Evolutionary conservation across 176 grass and related monocot species (phyloP), one percentile per base, ranked within the genome.

Genomic region (Tuctoria greenei): DNA sequence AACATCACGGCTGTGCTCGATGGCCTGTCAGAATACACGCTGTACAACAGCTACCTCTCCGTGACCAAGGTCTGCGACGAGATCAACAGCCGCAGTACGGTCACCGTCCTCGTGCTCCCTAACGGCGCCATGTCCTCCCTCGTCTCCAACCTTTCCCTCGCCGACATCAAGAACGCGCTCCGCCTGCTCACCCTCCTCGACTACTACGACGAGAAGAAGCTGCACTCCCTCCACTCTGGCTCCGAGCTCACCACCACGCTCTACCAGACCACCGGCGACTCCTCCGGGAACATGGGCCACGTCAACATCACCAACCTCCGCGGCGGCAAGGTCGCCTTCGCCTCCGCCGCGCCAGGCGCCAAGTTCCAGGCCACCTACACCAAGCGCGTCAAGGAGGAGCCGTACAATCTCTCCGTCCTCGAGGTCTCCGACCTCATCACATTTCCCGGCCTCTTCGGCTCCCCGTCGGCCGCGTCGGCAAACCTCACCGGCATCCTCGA

Each of bases 291-390:
- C 82, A 90, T 95, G 39, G 95, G 95, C 20, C 90, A 92, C 77
- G 95, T 99, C 82, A 99, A 99, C 82, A 92, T 99, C 73, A 99
- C 95, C 72, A 86, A 92, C 84, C 87, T 99, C 28, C 91, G 91
- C 36, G 95, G 95, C 34, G 95, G 95, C 43, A 81, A 79, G 59
- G 95, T 99, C 37, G 91, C 69, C 60, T 99, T 99, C 60, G 95
- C 89, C 34, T 84, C 95, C 65, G 89, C 95, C 52, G 55, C 75
- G 72, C 91, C 91, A 1, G 95, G 95, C 17, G 69, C 95, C 52
- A 80, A 79, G 66, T 86, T 99, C 44, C 89, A 92, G 74, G 75
- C 91, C 65, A 86, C 92, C 45, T 99, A 99, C 73, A 75, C 71
- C 64, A 95, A 99, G 77, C 85, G 89, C 31, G 66, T 99, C 34